Conservation (phyloP, 2,329 filamentous ascomycete species). For the Domatiomyces catenatus region DNA sequence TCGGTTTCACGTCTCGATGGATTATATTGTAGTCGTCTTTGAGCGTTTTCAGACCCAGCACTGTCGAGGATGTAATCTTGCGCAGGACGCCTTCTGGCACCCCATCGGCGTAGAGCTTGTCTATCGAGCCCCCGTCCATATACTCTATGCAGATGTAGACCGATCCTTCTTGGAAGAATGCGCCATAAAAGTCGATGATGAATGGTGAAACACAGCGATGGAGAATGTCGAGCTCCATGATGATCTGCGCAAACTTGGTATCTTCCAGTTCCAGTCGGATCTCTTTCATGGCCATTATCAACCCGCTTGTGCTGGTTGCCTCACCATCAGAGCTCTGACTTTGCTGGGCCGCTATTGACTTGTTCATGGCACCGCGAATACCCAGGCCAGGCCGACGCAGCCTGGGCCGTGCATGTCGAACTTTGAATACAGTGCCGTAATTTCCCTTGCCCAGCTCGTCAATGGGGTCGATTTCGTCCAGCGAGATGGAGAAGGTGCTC, state of each 20-base stretch:
- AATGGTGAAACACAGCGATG: slow-evolving; percentile 90
- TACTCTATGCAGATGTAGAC: slow-evolving; percentile 99
- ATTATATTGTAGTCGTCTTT: slow-evolving; percentile 99
- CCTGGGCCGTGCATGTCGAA: slow-evolving; percentile 62
- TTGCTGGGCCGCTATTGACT: slow-evolving; percentile 18
- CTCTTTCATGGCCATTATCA: slow-evolving; percentile 98
- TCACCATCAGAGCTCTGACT: slow-evolving; percentile 21
- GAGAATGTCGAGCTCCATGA: slow-evolving; percentile 92
- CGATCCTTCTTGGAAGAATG: slow-evolving; percentile 96
- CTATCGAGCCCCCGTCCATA: slow-evolving; percentile 96
- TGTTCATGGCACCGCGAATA: slow-evolving; percentile 42
- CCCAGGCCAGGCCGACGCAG: slow-evolving; percentile 46
- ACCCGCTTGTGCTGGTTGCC: slow-evolving; percentile 41
- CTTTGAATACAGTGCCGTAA: slow-evolving; percentile 96
- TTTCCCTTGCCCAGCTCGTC: slow-evolving; percentile 95
- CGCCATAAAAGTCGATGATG: slow-evolving; percentile 97
- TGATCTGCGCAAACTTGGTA: slow-evolving; percentile 88
- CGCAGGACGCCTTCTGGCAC: slow-evolving; percentile 75
- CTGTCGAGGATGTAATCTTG: slow-evolving; percentile 80
- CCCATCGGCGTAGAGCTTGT: slow-evolving; percentile 84
- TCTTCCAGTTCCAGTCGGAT: slow-evolving; percentile 91
- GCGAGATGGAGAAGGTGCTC: slow-evolving; percentile 77
- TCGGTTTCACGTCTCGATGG: slow-evolving; percentile 94
- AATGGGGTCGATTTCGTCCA: slow-evolving; percentile 86
- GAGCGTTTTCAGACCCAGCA: slow-evolving; percentile 77